Base-by-base conservation (phyloP, 2,329 filamentous ascomycete species). In the Fusarium sulawesiense region DNA sequence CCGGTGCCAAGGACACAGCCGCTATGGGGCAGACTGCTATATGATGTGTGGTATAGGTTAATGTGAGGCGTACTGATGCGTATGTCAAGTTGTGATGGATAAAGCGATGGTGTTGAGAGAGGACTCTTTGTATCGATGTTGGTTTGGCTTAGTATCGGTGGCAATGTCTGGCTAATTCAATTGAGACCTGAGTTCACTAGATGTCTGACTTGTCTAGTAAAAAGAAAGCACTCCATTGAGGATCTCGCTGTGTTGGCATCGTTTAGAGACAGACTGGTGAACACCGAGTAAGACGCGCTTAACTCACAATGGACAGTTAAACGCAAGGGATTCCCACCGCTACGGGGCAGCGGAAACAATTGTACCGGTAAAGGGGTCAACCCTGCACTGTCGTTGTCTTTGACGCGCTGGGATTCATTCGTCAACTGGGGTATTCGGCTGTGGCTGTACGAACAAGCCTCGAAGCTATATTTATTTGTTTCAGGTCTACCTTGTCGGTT, bases 391-490 rank as follows among this genome's bases (percentile, higher is more conserved):
- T 13, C 20, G 20, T 34, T 23, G 47, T 20, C 29, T 48, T 48
- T 32, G 46, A 48, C 20, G 29, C 47, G 47, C 30, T 49, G 47
- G 47, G 48, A 48, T 32, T 21, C 27, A 47, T 4, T 12, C 12
- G 7, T 10, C 20, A 34, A 49, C 34, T 51, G 23, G 49, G 49
- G 49, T 40, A 3, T 49, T 18, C 32, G 29, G 27, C 23, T 50
- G n/a, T 34, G 30, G 30, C 18, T 37, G 48, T 51, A 30, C 20
- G 27, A 42, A 44, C 53, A 29, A 44, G 56, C 56, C 37, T 58
- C 23, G 37, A 25, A 27, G 46, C 45, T 58, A 58, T 58, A 58
- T 53, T 54, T 58, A 11, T 25, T 27, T 53, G 56, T 58, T 58
- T 58, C 56, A 58, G 18, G 56, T 54, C 8, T n/a, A 27, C 12